Percentiles rank a stretch among this genome's conserved stretches.
Evolutionary conservation across 495 filamentous ascomycete species (phyloP).

Genomic region (Penicillium canariense): DNA sequence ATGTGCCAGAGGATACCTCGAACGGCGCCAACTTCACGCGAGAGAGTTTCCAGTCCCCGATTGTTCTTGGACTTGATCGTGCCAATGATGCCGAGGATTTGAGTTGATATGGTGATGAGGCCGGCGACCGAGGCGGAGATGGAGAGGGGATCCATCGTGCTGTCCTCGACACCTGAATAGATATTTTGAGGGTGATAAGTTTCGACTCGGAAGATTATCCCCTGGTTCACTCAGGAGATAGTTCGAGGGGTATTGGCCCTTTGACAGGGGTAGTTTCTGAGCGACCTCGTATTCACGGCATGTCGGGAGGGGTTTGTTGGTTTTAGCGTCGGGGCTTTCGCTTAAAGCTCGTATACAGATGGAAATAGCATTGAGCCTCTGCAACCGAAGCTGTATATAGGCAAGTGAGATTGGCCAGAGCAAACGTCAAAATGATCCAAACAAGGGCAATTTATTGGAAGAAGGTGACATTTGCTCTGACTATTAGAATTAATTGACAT

Average conservation of each 20-base stretch:
- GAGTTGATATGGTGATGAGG: conserved; percentile 9
- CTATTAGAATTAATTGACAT: too few species aligned
- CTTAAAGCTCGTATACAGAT: neutral
- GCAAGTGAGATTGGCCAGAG: too few species aligned
- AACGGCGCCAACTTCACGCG: neutral
- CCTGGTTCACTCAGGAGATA: neutral
- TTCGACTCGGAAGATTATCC: neutral
- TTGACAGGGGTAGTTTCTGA: neutral
- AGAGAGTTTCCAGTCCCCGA: neutral
- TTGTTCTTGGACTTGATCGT: conserved; percentile 9
- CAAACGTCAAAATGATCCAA: too few species aligned
- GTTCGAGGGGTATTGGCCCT: neutral
- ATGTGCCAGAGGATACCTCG: conserved; percentile 9
- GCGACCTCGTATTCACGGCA: conserved; percentile 2
- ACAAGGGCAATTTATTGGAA: too few species aligned
- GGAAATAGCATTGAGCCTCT: neutral
- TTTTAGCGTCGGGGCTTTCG: neutral
- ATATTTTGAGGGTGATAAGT: neutral
- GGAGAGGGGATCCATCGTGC: conserved; percentile 7
- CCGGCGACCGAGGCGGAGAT: conserved; percentile 7
- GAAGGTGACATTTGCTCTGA: too few species aligned
- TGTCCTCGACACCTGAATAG: neutral
- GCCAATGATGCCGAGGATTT: neutral
- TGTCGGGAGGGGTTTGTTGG: neutral
- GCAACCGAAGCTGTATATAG: too few species aligned